Evolutionary conservation across 306 rosid species (phyloP).

Genomic region (Prunus salicina): DNA sequence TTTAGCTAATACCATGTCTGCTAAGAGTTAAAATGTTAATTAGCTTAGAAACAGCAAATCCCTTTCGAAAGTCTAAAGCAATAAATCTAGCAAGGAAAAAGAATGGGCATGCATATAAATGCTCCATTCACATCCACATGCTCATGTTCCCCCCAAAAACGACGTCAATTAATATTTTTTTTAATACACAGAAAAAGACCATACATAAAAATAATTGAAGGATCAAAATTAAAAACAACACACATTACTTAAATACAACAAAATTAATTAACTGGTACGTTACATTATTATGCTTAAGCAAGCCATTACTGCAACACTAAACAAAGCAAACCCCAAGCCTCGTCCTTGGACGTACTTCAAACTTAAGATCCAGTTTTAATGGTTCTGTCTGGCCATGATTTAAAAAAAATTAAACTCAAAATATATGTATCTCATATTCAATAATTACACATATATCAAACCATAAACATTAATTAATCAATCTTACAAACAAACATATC

Average conservation of each 20-base stretch:
- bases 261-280: conserved; percentile 16
- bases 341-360: conserved; percentile 25
- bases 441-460: conserved; percentile 27
- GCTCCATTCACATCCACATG: conserved; percentile 66
- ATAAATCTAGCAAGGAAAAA: conserved; percentile 20
- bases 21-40: too few species aligned
- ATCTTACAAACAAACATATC: conserved; percentile 35
- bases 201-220: conserved; percentile 1
- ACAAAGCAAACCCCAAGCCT: conserved; percentile 27
- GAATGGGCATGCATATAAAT: conserved; percentile 47
- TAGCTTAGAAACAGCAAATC: conserved; percentile 25
- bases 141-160: conserved; percentile 52
- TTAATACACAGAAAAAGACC: background rate
- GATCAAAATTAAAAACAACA: background rate
- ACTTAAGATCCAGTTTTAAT: conserved; percentile 29
- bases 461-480: conserved; percentile 13
- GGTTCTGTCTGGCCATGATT: conserved; percentile 40
- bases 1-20: background rate
- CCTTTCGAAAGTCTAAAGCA: conserved; percentile 22
- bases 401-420: background rate
- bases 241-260: conserved; percentile 14
- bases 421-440: background rate
- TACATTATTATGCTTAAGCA: conserved; percentile 34
- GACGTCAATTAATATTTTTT: conserved; percentile 27
- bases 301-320: conserved; percentile 18